phyloP scores from a whole-genome alignment of 116 monocot genomes.

The Dioscorea cayenensis region DNA sequence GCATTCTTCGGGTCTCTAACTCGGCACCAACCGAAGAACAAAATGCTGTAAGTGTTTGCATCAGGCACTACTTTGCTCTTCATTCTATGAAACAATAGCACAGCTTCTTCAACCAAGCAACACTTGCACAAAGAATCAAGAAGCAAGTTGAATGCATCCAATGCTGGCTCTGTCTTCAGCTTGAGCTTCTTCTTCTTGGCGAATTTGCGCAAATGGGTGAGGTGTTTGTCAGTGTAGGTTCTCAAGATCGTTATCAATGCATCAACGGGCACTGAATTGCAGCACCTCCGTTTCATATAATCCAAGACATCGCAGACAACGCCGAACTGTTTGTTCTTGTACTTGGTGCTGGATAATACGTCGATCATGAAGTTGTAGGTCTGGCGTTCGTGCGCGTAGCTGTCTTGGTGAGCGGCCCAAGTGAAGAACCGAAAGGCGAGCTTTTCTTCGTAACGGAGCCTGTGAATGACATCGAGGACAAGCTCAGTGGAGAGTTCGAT shows the following conservation, averaged over 20 bases:
- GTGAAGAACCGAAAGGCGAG: conserved; percentile 89
- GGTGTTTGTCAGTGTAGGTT: conserved; percentile 58
- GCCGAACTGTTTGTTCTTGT: conserved; percentile 74
- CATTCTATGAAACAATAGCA: conserved; percentile 45
- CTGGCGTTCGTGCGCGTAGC: conserved; percentile 47
- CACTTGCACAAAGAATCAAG: conserved; percentile 86
- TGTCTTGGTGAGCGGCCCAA: conserved; percentile 65
- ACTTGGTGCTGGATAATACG: conserved; percentile 69
- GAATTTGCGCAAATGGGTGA: conserved; percentile 68
- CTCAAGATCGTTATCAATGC: conserved; percentile 37
- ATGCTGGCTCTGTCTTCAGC: conserved; percentile 55
- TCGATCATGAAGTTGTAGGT: conserved; percentile 82
- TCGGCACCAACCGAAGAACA: conserved; percentile 97
- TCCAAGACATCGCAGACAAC: conserved; percentile 80
- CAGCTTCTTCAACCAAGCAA: conserved; percentile 58
- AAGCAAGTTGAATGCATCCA: conserved; percentile 75
- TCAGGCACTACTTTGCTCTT: conserved; percentile 63
- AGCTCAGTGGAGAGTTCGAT: conserved; percentile 40
- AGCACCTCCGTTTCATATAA: conserved; percentile 55
- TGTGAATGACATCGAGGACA: conserved; percentile 45
- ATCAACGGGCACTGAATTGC: conserved; percentile 47
- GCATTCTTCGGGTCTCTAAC: conserved; percentile 63
- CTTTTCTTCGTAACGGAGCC: conserved; percentile 75
- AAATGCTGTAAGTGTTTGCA: conserved; percentile 66
- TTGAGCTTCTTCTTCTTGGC: conserved; percentile 66